Base-by-base conservation (phyloP, 139 green algal species). In the Microglena sp. region DNA sequence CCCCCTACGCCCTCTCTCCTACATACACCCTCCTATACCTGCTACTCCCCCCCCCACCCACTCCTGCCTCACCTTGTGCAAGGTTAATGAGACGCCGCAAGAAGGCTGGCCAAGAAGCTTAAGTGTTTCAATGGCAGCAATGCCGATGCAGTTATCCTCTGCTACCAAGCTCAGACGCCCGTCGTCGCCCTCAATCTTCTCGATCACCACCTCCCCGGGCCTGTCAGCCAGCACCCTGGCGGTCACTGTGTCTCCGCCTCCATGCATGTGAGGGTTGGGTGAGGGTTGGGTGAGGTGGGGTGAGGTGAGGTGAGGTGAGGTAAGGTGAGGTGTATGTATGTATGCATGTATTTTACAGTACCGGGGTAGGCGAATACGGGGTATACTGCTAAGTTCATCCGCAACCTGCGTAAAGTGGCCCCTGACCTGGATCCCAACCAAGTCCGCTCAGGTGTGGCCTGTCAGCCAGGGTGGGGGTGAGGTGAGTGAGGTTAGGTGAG, bases 71-170 rank as follows among this genome's bases (percentile, higher is more conserved):
- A 84, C 82, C 85, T 98, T 98, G 45, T 90, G 26, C 26, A 98
- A 75, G 0, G 54, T 84, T 2, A 98, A 75, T 0, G 67, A 63
- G 1, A 98, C 77, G 46, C 92, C 93, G 57, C 82, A 90, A 0
- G 72, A 79, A 24, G 79, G 70, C n/a, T 71, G 54, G n/a, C 82
- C 88, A 34, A 98, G 60, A 22, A 95, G 72, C 74, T 90, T 86
- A 2, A 98, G 70, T 2, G 86, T 90, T 56, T 95, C 87, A 1
- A 64, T 72, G 2, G 93, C 90, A 2, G 93, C 93, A 59, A 98
- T 94, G 30, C 93, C 93, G 2, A 87, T 82, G 77, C 93, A 98
- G 75, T 98, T 98, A 33, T 90, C 78, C 22, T 67, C 55, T 6
- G 90, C 64, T 1, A 89, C 82, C 32, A 92, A 64, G n/a, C 75